A percentile compares a stretch with the other conserved stretches of the same genome.
Conservation (phyloP, 306 rosid genomes). For the Cicer arietinum region DNA sequence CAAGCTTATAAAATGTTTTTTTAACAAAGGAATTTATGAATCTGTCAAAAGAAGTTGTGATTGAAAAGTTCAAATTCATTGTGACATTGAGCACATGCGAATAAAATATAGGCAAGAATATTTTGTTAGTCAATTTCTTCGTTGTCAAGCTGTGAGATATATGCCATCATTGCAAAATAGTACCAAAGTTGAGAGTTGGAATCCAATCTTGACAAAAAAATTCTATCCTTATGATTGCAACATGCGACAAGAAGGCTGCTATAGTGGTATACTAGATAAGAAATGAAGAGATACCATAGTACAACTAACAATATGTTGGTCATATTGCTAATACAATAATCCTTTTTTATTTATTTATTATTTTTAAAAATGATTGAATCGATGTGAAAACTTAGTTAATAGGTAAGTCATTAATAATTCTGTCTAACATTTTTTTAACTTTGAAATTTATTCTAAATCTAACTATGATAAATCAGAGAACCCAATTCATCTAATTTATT, state of each 20-base stretch:
- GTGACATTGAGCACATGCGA: slow-evolving; percentile 38
- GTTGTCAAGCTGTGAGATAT: slow-evolving; percentile 38
- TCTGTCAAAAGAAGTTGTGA: slow-evolving; percentile 33
- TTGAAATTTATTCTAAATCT: not conserved
- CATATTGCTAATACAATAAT: not conserved
- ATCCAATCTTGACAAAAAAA: slow-evolving; percentile 16
- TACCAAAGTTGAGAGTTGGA: slow-evolving; percentile 19
- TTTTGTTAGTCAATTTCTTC: slow-evolving; percentile 45
- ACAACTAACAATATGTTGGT: not conserved
- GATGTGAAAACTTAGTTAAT: not conserved
- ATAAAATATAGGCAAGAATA: slow-evolving; percentile 27
- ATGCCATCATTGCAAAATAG: slow-evolving; percentile 36
- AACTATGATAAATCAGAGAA: no score
- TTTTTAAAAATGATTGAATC: not conserved
- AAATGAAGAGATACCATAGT: not conserved
- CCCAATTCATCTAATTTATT: not conserved
- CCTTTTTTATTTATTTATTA: not conserved
- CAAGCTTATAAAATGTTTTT: slow-evolving; percentile 1
- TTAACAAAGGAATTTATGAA: slow-evolving; percentile 38
- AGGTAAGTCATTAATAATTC: not conserved
- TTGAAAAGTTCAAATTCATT: slow-evolving; percentile 35
- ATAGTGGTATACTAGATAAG: slow-evolving; percentile 17
- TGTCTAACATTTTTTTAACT: not conserved
- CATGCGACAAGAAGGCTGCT: not conserved
- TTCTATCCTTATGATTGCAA: slow-evolving; percentile 34